Evolutionary conservation across 345 rosid genomes (phyloP), one percentile per base, ranked within the genome.

Genomic region (Lepidium didymum): DNA sequence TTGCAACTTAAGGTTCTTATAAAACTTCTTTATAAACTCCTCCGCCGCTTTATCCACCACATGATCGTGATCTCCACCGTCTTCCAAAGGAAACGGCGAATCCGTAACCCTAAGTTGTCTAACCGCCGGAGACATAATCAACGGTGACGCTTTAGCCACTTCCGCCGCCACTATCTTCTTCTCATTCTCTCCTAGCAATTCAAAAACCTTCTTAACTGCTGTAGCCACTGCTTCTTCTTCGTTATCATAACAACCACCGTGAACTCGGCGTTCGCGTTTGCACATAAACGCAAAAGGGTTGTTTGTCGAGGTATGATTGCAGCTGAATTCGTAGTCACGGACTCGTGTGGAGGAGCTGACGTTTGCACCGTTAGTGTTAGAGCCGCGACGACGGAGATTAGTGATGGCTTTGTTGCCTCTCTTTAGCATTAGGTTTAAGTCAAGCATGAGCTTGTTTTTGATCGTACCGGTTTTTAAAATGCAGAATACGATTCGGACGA

Each of bases 1-100:
- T 70, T 90, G 88, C 64, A 31, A 19, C 71, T 68, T 84, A 43
- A 85, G 84, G 21, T 90, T 86, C 73, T 82, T 84, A 43, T 90
- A 87, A 58, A 87, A 87, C 56, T 76, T 86, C 63, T 77, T 82
- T 27, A 90, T 90, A 64, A 90, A 90, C 68, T 87, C 96, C 64
- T 90, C 96, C 13, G 96, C 94, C 2, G 86, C 91, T 64, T 67
- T 77, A 65, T 90, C 91, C 31, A 90, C 96, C 59, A 73, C 64
- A 29, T 63, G 57, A 55, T 77, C 88, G 14, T 84, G 79, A 45
- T 80, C 82, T 3, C 82, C 91, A 0, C 71, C 89, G 19, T 86
- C 91, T 18, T 86, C 89, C 14, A 84, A 35, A 2, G 94, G 90
- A 59, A 87, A 90, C 13, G 96, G 94, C 2, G 96, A 90, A 72